Conservation (phyloP, 495 filamentous ascomycete genomes). For the Pseudevernia furfuracea region DNA sequence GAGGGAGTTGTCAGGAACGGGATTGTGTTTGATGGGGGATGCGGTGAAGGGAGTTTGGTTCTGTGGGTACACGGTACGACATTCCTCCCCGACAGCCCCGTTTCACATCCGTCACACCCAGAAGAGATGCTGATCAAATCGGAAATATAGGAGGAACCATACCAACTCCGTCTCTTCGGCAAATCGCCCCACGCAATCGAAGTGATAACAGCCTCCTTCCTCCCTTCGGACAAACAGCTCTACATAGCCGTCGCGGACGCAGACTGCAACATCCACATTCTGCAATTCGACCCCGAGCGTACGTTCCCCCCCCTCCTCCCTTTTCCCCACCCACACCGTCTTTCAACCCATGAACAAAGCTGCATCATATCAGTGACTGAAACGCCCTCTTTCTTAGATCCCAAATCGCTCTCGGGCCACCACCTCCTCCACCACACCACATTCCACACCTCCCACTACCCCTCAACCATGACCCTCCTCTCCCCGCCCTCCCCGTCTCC, state of each 20-base stretch:
- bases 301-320: constrained; percentile 23
- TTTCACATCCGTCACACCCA: background rate
- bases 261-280: constrained; percentile 74
- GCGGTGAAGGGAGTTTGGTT: constrained; percentile 93
- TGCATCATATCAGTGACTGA: constrained; percentile 5
- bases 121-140: background rate
- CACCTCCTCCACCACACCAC: constrained; percentile 76
- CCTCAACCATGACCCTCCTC: constrained; percentile 65
- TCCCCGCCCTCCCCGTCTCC: constrained; percentile 55
- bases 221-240: constrained; percentile 77
- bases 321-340: no score
- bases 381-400: constrained; percentile 55
- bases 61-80: constrained; percentile 70
- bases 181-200: constrained; percentile 68
- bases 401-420: constrained; percentile 84
- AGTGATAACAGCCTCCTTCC: constrained; percentile 74
- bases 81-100: background rate
- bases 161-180: constrained; percentile 89
- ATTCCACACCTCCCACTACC: constrained; percentile 77
- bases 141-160: constrained; percentile 69
- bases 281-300: constrained; percentile 93
- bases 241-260: constrained; percentile 77
- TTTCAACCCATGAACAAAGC: no score
- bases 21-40: constrained; percentile 77
- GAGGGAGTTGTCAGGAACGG: constrained; percentile 66